Evolutionary conservation across 2,329 filamentous ascomycete species (phyloP).

Genomic region (Colletotrichum tropicale): DNA sequence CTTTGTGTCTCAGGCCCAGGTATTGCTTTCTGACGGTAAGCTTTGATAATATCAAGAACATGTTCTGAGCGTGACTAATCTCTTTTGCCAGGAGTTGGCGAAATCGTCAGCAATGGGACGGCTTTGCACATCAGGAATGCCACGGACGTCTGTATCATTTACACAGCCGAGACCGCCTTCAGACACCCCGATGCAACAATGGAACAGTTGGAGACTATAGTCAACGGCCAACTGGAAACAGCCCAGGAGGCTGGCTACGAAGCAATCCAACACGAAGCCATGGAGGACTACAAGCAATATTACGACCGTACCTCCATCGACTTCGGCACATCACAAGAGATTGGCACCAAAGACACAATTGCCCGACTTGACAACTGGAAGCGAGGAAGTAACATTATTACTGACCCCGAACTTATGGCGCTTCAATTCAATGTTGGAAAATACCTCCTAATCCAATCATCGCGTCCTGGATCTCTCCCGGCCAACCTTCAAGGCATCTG

Average conservation of each 20-base stretch:
- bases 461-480: constrained; percentile 19
- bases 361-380: not conserved
- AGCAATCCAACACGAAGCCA: not conserved
- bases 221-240: not conserved
- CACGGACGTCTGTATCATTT: constrained; percentile 20
- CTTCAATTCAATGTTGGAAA: constrained; percentile 37
- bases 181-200: not conserved
- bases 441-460: constrained; percentile 37
- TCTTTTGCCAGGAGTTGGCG: not conserved
- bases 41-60: not conserved
- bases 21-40: not conserved
- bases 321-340: constrained; percentile 15
- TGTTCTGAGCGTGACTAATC: not conserved
- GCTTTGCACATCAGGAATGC: constrained; percentile 7
- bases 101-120: not conserved
- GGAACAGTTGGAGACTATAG: not conserved
- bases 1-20: not conserved
- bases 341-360: constrained; percentile 4
- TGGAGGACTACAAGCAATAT: constrained; percentile 11
- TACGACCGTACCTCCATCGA: constrained; percentile 15
- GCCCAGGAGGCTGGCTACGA: not conserved
- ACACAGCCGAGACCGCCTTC: not conserved
- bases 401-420: constrained; percentile 24
- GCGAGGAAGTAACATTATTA: not conserved
- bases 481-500: constrained; percentile 50